phyloP scores from a whole-genome alignment of 169 alveolate genomes.

The Nephromyces sp. region DNA sequence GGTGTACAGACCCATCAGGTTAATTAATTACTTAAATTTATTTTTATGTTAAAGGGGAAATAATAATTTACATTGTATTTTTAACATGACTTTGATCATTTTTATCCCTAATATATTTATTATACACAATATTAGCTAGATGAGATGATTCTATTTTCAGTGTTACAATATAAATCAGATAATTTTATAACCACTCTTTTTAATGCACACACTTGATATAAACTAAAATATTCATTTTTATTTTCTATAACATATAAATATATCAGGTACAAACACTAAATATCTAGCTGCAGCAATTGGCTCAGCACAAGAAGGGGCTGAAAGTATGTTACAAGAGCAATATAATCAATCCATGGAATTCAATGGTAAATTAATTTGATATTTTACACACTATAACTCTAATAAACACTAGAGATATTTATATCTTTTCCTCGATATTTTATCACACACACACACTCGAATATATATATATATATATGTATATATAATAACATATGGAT shows the following conservation, averaged over 20 bases:
- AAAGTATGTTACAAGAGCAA: slow-evolving; percentile 85
- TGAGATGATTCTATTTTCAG: too few species aligned
- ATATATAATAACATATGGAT: neutral
- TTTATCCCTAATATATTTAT: too few species aligned
- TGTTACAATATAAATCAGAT: too few species aligned
- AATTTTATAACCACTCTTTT: too few species aligned
- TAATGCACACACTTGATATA: too few species aligned
- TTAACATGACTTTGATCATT: too few species aligned
- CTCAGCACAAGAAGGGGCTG: slow-evolving; percentile 90
- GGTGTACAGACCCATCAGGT: slow-evolving; percentile 96
- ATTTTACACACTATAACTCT: neutral
- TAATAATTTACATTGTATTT: neutral
- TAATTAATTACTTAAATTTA: slow-evolving; percentile 34
- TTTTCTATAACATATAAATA: neutral
- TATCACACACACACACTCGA: neutral
- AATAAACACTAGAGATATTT: neutral
- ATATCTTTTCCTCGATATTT: too few species aligned
- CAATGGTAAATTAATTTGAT: slow-evolving; percentile 54
- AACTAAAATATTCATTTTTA: neutral
- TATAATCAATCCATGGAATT: slow-evolving; percentile 79
- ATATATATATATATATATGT: neutral
- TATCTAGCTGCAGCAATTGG: slow-evolving; percentile 96
- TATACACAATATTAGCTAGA: too few species aligned
- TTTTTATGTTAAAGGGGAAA: neutral
- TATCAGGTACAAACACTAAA: slow-evolving; percentile 69